Conservation (phyloP, 345 rosid species). For the Pugionium dolabratum region DNA sequence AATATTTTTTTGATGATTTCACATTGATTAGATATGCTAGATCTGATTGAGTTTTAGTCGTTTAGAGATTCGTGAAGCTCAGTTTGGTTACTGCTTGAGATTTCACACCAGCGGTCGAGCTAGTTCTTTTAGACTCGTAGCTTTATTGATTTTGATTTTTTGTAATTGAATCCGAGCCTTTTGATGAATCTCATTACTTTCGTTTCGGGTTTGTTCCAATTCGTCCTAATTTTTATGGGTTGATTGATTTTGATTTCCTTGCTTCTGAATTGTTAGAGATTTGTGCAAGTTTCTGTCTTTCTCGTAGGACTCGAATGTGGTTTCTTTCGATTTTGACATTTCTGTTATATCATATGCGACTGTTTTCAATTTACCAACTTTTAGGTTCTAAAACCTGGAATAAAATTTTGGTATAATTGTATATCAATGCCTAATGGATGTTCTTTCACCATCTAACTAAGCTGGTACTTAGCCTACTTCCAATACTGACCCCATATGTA, state of each 20-base stretch:
- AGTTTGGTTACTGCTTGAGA: not conserved
- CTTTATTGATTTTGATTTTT: not conserved
- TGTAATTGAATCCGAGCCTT: not conserved
- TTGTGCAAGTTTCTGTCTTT: slow-evolving; percentile 10
- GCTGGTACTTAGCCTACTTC: not conserved
- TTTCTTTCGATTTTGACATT: slow-evolving; percentile 5
- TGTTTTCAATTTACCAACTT: not conserved
- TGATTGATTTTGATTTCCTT: not conserved
- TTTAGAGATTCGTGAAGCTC: not conserved
- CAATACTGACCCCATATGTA: not conserved
- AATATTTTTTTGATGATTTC: not conserved
- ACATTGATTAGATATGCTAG: not conserved
- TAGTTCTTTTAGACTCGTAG: slow-evolving; percentile 16
- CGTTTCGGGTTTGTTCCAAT: not conserved
- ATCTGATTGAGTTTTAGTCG: slow-evolving; percentile 26
- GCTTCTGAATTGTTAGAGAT: not conserved
- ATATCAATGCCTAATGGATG: slow-evolving; percentile 4
- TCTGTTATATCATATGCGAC: not conserved
- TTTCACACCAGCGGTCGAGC: not conserved
- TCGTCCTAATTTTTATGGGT: not conserved
- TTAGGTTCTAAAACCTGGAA: not conserved
- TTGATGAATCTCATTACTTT: slow-evolving; percentile 8
- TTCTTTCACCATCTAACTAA: not conserved
- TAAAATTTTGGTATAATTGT: not conserved
- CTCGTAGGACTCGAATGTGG: slow-evolving; percentile 1